phyloP scores from a whole-genome alignment of 495 filamentous ascomycete genomes.

The Rostrohypoxylon terebratum region DNA sequence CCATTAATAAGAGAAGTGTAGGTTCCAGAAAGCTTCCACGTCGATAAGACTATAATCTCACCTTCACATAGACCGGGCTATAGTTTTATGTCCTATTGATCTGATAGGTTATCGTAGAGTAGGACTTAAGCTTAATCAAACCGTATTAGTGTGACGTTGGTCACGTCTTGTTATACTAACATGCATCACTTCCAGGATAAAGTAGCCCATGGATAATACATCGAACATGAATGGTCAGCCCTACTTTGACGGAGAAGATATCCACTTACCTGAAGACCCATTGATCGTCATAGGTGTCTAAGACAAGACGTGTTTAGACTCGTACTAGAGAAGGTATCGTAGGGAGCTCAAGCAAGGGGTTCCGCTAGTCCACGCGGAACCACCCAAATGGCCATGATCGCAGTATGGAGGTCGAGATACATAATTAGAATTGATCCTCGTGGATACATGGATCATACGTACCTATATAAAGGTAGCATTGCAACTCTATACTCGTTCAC shows the following conservation, averaged over 20 bases:
- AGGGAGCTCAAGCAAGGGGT: background rate
- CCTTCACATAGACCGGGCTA: background rate
- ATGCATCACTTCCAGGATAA: background rate
- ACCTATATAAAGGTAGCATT: background rate
- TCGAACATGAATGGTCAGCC: background rate
- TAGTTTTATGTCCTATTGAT: background rate
- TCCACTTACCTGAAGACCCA: background rate
- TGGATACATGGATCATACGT: background rate
- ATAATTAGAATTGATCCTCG: background rate
- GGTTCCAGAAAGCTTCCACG: no score
- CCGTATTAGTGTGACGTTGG: background rate
- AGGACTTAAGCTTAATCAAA: background rate
- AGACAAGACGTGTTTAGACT: background rate
- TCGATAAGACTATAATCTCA: background rate
- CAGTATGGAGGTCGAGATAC: no score
- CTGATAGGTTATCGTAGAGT: background rate
- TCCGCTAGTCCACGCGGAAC: background rate
- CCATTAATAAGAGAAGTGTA: background rate
- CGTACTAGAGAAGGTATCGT: background rate
- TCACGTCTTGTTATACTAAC: no score
- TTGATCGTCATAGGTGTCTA: background rate
- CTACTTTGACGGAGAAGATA: background rate
- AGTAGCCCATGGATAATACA: background rate
- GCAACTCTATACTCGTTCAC: background rate
- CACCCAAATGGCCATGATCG: background rate